Conservation (phyloP, 202 grass and related monocot genomes). For the Schoenoplectus tabernaemontani region DNA sequence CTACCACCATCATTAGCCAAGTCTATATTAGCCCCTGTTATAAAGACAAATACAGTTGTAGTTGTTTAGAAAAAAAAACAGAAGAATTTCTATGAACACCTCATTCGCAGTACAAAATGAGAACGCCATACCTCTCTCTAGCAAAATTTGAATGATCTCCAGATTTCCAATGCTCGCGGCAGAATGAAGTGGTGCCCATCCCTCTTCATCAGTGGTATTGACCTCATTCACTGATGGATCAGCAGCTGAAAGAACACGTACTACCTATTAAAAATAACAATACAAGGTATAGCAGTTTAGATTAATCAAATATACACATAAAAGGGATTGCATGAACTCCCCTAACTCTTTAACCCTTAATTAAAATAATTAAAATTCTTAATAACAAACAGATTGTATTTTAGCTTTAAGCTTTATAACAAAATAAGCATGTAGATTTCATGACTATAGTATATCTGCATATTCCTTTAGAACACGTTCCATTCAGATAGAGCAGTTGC, state of each 20-base stretch:
- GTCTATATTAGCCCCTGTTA: slow-evolving; percentile 65
- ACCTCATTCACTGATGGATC: slow-evolving; percentile 39
- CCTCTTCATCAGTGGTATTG: slow-evolving; percentile 75
- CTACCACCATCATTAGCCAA: slow-evolving; percentile 76
- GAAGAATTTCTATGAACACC: neutral
- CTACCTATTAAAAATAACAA: slow-evolving; percentile 32
- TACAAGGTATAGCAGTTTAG: neutral
- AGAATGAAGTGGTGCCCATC: slow-evolving; percentile 80
- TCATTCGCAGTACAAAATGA: neutral
- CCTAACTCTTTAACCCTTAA: neutral
- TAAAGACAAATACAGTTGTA: neutral
- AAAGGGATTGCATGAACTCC: neutral
- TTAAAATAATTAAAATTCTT: neutral
- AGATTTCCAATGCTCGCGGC: slow-evolving; percentile 61
- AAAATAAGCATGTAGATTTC: neutral
- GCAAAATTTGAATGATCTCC: slow-evolving; percentile 51
- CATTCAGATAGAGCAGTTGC: neutral
- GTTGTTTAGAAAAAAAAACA: neutral
- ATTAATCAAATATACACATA: neutral
- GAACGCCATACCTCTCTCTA: slow-evolving; percentile 44
- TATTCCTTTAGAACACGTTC: neutral
- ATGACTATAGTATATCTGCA: neutral
- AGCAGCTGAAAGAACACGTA: slow-evolving; percentile 33
- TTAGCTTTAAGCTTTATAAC: neutral
- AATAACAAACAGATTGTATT: neutral